Evolutionary conservation across 441 rosid species (phyloP).

Genomic region (Hura crepitans): DNA sequence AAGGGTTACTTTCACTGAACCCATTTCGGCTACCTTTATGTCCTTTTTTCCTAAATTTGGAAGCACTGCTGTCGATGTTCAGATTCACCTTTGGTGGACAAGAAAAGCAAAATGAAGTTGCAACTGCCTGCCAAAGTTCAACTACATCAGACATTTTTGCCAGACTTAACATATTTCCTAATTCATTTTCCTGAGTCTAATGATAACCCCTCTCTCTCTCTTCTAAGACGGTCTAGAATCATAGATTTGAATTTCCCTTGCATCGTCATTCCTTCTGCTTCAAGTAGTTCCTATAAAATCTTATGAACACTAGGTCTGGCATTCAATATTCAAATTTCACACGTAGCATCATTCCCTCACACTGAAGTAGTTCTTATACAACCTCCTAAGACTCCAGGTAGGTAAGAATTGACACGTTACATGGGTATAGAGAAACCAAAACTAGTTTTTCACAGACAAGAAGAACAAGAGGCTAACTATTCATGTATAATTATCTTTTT

Average conservation of each 20-base stretch:
- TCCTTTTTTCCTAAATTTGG: slow-evolving; percentile 70
- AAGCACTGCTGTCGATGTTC: slow-evolving; percentile 75
- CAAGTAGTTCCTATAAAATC: background rate
- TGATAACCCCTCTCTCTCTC: background rate
- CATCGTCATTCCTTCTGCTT: background rate
- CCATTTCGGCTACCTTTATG: slow-evolving; percentile 55
- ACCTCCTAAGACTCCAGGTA: background rate
- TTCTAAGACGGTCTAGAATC: background rate
- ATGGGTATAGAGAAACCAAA: background rate
- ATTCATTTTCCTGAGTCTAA: background rate
- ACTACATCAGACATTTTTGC: slow-evolving; percentile 11
- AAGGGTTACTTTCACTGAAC: slow-evolving; percentile 68
- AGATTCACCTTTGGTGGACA: slow-evolving; percentile 86
- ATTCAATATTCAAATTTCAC: background rate
- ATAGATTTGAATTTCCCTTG: background rate
- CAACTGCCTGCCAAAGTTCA: slow-evolving; percentile 62
- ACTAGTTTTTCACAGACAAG: background rate
- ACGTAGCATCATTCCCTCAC: background rate
- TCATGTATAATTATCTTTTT: too few relatives aligned
- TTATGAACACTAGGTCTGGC: background rate
- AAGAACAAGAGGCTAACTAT: too few relatives aligned
- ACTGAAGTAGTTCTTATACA: background rate
- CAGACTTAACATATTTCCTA: background rate
- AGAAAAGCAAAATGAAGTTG: slow-evolving; percentile 89
- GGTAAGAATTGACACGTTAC: too few relatives aligned